Evolutionary conservation across 805 yeast genomes (phyloP), one percentile per base, ranked within the genome.

Genomic region (Teunomyces stri): DNA sequence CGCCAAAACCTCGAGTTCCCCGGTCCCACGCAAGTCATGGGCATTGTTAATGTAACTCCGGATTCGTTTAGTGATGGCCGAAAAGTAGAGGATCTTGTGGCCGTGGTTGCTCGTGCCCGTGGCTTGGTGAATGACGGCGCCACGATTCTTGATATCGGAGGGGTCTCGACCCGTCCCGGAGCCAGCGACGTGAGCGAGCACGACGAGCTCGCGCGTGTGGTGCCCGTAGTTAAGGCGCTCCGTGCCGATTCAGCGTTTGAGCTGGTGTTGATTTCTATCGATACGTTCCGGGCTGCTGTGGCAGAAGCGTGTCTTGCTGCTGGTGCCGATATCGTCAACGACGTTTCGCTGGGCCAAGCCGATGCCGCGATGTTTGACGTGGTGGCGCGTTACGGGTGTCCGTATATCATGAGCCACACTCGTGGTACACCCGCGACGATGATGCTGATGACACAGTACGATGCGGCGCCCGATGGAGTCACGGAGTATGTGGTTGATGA

Each of bases 11-110:
- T 69, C 39, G 63, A 64, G 29, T 75, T 78, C 54, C 27, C 27
- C 27, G 27, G 11, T 6, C 4, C 10, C 10, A 89, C 97, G 0
- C 66, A 75, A 44, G 61, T 90, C 38, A 94, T 94, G 99, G 94
- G 89, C 1, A 84, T 94, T 42, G 66, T 94, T 52, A 94, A 94
- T 58, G 77, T 86, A 16, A 94, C 99, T 0, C 96, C 97, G 0
- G 97, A 94, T 65, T 90, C 97, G 1, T 94, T 94, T 62, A 87
- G 96, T 38, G 99, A 94, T 65, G 98, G 96, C 2, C 89, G 94
- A 0, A 59, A 60, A 13, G 51, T 56, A 34, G 54, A 36, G 42
- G 60, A 25, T 9, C 11, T 71, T 27, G 59, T 70, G 5, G 31
- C 74, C 0, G 75, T 82, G 1, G 59, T 84, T 22, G 58, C 56